Evolutionary conservation across 139 green algal species (phyloP).

Genomic region (Chlamydomonas eustigma): DNA sequence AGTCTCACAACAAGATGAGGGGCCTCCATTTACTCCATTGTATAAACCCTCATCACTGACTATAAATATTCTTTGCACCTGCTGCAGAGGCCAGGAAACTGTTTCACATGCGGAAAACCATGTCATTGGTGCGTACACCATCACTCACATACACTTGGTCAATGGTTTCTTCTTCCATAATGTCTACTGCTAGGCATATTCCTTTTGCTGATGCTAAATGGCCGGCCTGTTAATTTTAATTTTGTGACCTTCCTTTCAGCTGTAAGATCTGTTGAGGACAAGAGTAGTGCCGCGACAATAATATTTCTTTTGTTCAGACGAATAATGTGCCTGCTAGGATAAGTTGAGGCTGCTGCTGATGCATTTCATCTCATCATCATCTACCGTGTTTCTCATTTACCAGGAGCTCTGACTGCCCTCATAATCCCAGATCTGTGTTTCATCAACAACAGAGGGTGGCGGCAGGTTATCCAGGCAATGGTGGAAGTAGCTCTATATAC

Average conservation of each 20-base stretch:
- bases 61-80: no score
- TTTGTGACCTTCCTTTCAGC: no score
- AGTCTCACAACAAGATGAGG: no score
- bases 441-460: not conserved
- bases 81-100: slow-evolving; percentile 4
- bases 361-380: not conserved
- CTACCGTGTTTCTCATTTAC: not conserved
- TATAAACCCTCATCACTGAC: no score
- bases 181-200: not conserved
- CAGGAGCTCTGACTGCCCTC: slow-evolving; percentile 15
- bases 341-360: no score
- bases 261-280: no score
- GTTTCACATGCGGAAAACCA: slow-evolving; percentile 5
- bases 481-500: not conserved
- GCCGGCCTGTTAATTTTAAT: no score
- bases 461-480: not conserved
- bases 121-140: not conserved
- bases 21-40: no score
- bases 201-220: not conserved
- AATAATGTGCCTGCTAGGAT: no score
- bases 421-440: not conserved
- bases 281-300: no score
- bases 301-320: no score
- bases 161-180: no score
- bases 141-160: not conserved